phyloP scores from a whole-genome alignment of 2,329 filamentous ascomycete species.

The Fusarium sp. region DNA sequence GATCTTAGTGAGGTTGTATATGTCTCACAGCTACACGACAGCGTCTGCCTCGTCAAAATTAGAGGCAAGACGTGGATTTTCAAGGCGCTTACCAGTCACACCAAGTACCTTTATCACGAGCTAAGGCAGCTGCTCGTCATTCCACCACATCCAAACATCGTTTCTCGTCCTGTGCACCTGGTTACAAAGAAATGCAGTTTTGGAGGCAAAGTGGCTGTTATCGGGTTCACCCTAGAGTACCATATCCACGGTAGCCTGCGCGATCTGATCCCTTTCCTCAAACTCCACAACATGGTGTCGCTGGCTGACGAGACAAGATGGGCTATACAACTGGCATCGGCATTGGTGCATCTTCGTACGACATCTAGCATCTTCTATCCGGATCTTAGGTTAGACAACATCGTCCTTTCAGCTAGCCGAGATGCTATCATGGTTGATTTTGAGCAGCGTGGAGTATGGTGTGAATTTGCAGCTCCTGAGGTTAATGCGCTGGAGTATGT shows the following conservation, averaged over 20 bases:
- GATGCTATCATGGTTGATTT: constrained; percentile 71
- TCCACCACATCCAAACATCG: constrained; percentile 64
- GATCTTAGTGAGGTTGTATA: constrained; percentile 65
- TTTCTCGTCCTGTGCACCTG: constrained; percentile 64
- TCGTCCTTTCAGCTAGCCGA: constrained; percentile 62
- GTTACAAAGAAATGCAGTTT: constrained; percentile 68
- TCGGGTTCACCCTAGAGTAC: constrained; percentile 69
- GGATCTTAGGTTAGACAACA: constrained; percentile 70
- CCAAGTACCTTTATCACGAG: constrained; percentile 73
- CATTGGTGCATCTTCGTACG: constrained; percentile 63
- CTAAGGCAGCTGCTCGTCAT: constrained; percentile 66
- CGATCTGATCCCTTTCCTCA: constrained; percentile 65
- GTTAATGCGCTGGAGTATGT: constrained; percentile 70
- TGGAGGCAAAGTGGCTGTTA: constrained; percentile 66
- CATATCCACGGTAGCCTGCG: constrained; percentile 67
- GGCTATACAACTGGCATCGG: constrained; percentile 65
- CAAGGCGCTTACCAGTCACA: constrained; percentile 68
- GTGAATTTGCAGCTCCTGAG: constrained; percentile 71
- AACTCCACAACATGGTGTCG: constrained; percentile 59
- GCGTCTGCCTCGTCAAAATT: constrained; percentile 66
- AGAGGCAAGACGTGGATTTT: constrained; percentile 62
- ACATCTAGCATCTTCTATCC: constrained; percentile 65
- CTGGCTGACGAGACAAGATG: constrained; percentile 63
- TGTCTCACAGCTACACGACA: constrained; percentile 68
- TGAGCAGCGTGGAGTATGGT: constrained; percentile 73